Evolutionary conservation across 352 stramenopile species (phyloP), one percentile per base, ranked within the genome.

Genomic region (Phytophthora quininea): DNA sequence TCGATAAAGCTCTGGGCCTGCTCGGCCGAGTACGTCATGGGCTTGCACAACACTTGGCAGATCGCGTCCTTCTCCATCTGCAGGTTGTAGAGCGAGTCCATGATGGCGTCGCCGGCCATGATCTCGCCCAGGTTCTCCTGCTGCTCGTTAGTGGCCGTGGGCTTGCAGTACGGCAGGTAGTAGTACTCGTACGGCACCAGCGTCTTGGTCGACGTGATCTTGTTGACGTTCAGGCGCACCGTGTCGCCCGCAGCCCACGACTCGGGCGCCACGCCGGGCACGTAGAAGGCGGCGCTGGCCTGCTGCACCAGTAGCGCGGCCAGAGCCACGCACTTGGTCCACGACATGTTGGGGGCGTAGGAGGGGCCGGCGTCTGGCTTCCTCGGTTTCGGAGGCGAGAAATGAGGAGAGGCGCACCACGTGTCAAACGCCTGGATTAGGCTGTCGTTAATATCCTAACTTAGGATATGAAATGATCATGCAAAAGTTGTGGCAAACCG

Each of bases 131-230:
- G 69, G 80, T 98, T 98, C 70, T 97, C 91, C 53, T 89, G 80
- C 66, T 96, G 79, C 71, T 95, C 88, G 45, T 94, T 84, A 27
- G 91, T 97, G 60, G 77, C 60, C 60, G 82, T 77, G 19, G 88
- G 86, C 64, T 86, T 83, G 80, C 92, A 99, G 69, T 89, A 98
- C 56, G 96, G 97, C 30, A 99, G 80, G 74, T 98, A 96, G 82
- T 99, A 99, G 77, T 99, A 99, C 77, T 99, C 97, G 77, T 98
- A 99, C 47, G 97, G 97, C 59, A 99, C 86, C 60, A 99, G 93
- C 50, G 97, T 99, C 76, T 99, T 98, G 46, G 93, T 97, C 38
- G 91, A 98, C 62, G 97, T 98, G 65, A 99, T 97, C 75, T 98
- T 97, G 88, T 99, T 99, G 14, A 99, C 97, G 67, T 98, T 98